Evolutionary conservation across 2,329 filamentous ascomycete genomes (phyloP).

Genomic region (Hysterium pulicare): DNA sequence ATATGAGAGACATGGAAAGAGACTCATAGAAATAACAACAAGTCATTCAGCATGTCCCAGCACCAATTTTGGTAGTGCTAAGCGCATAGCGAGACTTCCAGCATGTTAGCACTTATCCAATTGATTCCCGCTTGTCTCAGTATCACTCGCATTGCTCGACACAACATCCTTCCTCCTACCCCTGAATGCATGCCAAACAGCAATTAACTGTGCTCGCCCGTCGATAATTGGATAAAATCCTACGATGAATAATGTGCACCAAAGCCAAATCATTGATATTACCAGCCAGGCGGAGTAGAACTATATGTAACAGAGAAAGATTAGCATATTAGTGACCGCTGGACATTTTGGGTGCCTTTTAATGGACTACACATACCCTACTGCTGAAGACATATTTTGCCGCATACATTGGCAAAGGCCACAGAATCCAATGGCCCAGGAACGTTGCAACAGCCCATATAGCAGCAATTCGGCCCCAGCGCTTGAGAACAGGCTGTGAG

Average conservation of each 20-base stretch:
- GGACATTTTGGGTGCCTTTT: too few species aligned
- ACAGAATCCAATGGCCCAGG: constrained; percentile 53
- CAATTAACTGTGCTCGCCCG: constrained; percentile 37
- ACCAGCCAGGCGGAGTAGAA: constrained; percentile 53
- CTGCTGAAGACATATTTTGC: constrained; percentile 50
- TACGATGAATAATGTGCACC: constrained; percentile 49
- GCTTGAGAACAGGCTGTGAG: constrained; percentile 36
- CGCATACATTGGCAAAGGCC: constrained; percentile 56
- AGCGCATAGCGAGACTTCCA: too few species aligned
- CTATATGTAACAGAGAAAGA: constrained; percentile 7
- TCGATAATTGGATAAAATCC: constrained; percentile 52
- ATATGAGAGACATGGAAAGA: too few species aligned
- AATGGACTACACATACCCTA: constrained; percentile 24
- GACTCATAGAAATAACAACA: too few species aligned
- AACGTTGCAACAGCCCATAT: constrained; percentile 51
- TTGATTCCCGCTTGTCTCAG: constrained; percentile 4
- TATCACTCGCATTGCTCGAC: background rate
- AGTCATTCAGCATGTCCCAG: too few species aligned
- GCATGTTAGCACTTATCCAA: too few species aligned
- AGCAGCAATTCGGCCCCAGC: constrained; percentile 47
- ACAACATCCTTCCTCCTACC: background rate
- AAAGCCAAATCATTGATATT: constrained; percentile 53
- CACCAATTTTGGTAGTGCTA: too few species aligned
- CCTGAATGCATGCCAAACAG: constrained; percentile 13
- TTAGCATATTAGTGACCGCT: background rate